These are phyloP conservation scores for Zea mays DNA, from an alignment of 176 grass and related monocot species.

Conservation along the genomic window DNA sequence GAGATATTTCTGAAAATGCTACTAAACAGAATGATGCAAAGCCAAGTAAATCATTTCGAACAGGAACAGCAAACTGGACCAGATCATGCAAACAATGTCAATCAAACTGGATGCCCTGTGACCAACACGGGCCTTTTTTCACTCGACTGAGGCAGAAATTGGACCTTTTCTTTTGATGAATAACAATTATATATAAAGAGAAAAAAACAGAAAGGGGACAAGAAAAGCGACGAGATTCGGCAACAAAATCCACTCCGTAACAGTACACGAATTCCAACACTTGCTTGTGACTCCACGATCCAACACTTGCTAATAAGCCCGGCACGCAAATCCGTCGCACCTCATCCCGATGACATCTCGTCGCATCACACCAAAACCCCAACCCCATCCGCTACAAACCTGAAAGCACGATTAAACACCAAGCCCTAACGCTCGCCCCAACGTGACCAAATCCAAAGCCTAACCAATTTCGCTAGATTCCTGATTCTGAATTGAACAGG, in stretches of 20 bases:
- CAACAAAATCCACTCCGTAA: conserved; percentile 4
- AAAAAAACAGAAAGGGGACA: not conserved
- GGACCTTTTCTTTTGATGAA: not conserved
- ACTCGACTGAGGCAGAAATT: not conserved
- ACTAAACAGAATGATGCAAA: not conserved
- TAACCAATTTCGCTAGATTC: conserved; percentile 3
- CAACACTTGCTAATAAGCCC: not conserved
- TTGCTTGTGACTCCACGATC: conserved; percentile 6
- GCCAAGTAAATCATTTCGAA: not conserved
- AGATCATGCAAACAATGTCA: not conserved
- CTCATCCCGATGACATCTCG: not conserved
- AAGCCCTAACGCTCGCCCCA: not conserved
- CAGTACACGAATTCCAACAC: not conserved
- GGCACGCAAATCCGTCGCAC: conserved; percentile 34
- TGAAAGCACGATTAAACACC: not conserved
- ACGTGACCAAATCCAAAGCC: conserved; percentile 6
- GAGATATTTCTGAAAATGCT: not conserved
- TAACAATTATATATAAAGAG: not conserved
- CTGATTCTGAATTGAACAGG: conserved; percentile 1
- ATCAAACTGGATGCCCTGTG: not conserved
- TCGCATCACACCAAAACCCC: conserved; percentile 24
- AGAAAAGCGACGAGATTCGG: conserved; percentile 11
- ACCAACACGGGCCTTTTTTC: not conserved
- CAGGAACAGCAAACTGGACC: not conserved
- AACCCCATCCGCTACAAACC: not conserved